Conservation (phyloP, 1,139 yeast species). For the Pneumocystis canis region DNA sequence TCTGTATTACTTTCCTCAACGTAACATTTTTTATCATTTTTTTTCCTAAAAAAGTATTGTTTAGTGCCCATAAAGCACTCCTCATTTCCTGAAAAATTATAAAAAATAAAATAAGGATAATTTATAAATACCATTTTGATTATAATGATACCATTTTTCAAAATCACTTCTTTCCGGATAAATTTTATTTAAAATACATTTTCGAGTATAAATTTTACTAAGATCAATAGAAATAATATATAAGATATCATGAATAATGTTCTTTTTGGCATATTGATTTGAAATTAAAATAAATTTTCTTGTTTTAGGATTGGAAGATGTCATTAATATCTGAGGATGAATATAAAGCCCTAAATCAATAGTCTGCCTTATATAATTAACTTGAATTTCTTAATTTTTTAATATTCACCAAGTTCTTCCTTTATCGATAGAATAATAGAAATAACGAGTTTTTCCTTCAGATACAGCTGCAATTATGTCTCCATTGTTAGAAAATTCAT, state of each 20-base stretch:
- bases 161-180: constrained; percentile 44
- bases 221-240: constrained; percentile 44
- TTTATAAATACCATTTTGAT: constrained; percentile 22
- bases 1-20: constrained; percentile 49
- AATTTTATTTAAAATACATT: constrained; percentile 27
- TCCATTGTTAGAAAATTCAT: constrained; percentile 68
- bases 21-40: constrained; percentile 53
- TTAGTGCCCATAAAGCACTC: constrained; percentile 61
- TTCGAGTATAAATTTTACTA: constrained; percentile 34
- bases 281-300: constrained; percentile 46
- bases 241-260: constrained; percentile 15
- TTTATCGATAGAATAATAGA: constrained; percentile 55
- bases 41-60: constrained; percentile 55
- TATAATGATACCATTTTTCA: constrained; percentile 55
- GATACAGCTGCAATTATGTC: constrained; percentile 56
- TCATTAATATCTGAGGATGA: constrained; percentile 35
- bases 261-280: constrained; percentile 24
- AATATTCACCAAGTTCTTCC: constrained; percentile 44
- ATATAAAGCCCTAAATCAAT: constrained; percentile 36
- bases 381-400: not conserved
- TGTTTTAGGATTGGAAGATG: constrained; percentile 66
- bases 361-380: constrained; percentile 17
- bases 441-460: constrained; percentile 20
- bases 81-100: constrained; percentile 26
- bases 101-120: not conserved